Evolutionary conservation across 2,329 filamentous ascomycete species (phyloP).

Genomic region (Salinomyces thailandicus): DNA sequence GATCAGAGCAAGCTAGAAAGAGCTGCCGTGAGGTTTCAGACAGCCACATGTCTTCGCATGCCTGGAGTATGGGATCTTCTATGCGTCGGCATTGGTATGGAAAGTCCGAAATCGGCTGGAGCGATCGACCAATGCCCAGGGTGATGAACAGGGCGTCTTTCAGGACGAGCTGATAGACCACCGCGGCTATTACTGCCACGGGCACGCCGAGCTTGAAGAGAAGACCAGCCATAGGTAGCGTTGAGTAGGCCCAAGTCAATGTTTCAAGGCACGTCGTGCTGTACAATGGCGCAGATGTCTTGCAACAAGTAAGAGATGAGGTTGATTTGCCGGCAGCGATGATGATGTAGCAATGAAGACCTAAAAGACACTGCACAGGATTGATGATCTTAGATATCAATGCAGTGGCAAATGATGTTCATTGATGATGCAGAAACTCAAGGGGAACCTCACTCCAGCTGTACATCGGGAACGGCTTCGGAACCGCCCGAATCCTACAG

Average conservation of each 20-base stretch:
- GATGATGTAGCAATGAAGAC: too few species aligned
- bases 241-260: background rate
- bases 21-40: slow-evolving; percentile 14
- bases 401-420: too few species aligned
- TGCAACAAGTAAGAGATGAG: too few species aligned
- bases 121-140: slow-evolving; percentile 7
- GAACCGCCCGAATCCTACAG: too few species aligned
- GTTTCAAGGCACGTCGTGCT: too few species aligned
- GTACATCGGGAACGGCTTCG: too few species aligned
- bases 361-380: too few species aligned
- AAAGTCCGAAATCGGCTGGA: slow-evolving; percentile 15
- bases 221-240: background rate
- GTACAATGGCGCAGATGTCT: too few species aligned
- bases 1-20: slow-evolving; percentile 14
- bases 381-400: too few species aligned
- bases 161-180: slow-evolving; percentile 6
- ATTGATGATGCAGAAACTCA: too few species aligned
- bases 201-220: background rate
- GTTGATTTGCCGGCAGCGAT: too few species aligned
- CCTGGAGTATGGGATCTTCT: slow-evolving; percentile 11
- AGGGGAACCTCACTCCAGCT: too few species aligned
- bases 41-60: slow-evolving; percentile 18
- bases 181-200: background rate
- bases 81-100: slow-evolving; percentile 15
- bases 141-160: background rate